Conservation (phyloP, 306 rosid genomes). For the Acacia confusa region DNA sequence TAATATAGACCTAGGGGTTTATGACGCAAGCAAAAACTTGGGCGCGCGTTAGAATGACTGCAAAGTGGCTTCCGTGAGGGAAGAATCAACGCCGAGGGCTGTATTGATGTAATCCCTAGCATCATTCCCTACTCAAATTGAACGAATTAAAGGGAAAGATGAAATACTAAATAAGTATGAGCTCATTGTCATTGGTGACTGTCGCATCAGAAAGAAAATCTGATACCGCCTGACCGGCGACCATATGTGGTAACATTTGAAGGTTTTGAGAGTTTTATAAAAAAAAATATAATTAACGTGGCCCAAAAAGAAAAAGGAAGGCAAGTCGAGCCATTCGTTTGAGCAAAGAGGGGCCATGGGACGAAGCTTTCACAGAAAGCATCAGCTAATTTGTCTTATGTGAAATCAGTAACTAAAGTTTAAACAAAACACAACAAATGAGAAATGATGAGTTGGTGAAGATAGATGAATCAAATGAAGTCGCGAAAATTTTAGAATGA, state of each 20-base stretch:
- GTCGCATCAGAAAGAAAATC: background rate
- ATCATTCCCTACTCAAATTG: conserved; percentile 21
- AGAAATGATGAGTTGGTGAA: background rate
- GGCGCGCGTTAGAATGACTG: conserved; percentile 20
- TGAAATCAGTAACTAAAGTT: background rate
- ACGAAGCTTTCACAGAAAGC: background rate
- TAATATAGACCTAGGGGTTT: background rate
- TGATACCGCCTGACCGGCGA: too few species aligned
- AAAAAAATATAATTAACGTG: background rate
- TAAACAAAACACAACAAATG: background rate
- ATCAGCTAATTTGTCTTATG: background rate
- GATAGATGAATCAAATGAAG: background rate
- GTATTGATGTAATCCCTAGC: conserved; percentile 25
- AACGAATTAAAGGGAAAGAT: background rate
- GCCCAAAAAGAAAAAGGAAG: background rate
- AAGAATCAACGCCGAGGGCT: conserved; percentile 16
- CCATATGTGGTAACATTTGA: background rate
- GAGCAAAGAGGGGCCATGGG: background rate
- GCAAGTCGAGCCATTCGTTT: background rate
- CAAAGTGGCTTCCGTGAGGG: conserved; percentile 4
- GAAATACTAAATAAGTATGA: background rate
- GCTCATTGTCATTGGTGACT: background rate
- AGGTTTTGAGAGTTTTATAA: background rate
- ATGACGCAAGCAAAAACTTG: conserved; percentile 12
- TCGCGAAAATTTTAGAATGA: background rate